A percentile compares a stretch with the other conserved stretches of the same genome.
Conservation (phyloP, 345 rosid genomes). For the Sonneratia caseolaris region DNA sequence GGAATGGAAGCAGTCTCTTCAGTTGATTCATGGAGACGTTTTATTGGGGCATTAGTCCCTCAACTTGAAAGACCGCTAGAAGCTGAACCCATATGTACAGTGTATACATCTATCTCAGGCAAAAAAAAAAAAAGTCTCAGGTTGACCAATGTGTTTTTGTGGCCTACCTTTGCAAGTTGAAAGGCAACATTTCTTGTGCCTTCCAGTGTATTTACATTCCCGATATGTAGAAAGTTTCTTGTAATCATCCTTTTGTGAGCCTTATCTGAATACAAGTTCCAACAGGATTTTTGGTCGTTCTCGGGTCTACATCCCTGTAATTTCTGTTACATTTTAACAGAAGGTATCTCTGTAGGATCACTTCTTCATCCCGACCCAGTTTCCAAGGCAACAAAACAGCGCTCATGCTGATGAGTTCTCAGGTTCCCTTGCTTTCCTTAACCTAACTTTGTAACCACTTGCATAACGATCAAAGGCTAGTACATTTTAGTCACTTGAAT, state of each 20-base stretch:
- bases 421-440: slow-evolving; percentile 29
- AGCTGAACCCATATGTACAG: slow-evolving; percentile 70
- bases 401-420: slow-evolving; percentile 72
- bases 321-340: background rate
- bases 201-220: slow-evolving; percentile 63
- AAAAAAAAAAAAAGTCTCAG: background rate
- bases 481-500: background rate
- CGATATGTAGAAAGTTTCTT: slow-evolving; percentile 32
- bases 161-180: slow-evolving; percentile 41
- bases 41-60: slow-evolving; percentile 63
- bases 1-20: slow-evolving; percentile 55
- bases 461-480: background rate
- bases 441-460: background rate
- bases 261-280: background rate
- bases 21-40: slow-evolving; percentile 54
- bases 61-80: slow-evolving; percentile 78
- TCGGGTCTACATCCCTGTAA: background rate
- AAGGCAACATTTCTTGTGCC: slow-evolving; percentile 60
- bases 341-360: slow-evolving; percentile 43
- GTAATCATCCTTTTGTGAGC: background rate
- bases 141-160: slow-evolving; percentile 7
- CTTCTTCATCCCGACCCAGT: slow-evolving; percentile 53
- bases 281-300: background rate
- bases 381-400: slow-evolving; percentile 80
- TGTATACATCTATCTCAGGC: slow-evolving; percentile 1